Base-by-base conservation (phyloP, 2,329 filamentous ascomycete genomes). In the Trichoderma sp. region DNA sequence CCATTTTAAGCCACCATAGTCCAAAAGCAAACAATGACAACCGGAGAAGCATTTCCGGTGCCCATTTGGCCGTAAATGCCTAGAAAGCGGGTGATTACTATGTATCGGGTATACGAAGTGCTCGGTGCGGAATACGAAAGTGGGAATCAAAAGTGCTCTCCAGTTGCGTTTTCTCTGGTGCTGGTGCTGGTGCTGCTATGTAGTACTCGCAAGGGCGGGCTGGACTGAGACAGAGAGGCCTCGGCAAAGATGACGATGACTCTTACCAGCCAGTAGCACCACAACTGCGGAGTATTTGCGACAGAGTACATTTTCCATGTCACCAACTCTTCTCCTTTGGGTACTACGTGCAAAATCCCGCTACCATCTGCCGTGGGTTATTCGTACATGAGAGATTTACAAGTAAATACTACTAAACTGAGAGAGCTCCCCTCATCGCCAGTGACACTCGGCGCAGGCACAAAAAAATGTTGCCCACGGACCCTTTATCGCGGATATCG, bases 231-330 rank as follows among this genome's bases (percentile, higher is more conserved):
- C 56, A 61, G 8, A 61, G 8, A 30, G 53, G 56, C 56, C 66
- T 69, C 66, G 56, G 66, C 56, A 61, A 69, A 61, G 11, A 53
- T 53, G 47, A 24, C n/a, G 36, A 69, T 69, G 66, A 69, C 66
- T 69, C 66, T 69, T 69, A 69, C 32, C 26, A 11, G 26, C 28
- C 26, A 24, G 21, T 24, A 26, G 26, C 15, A 57, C 47, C 32
- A 67, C n/a, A 28, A 28, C 32, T 57, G 63, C 47, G 47, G 63
- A 53, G 30, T 53, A 53, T 53, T 53, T 24, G 47, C 47, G 21
- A 53, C n/a, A 24, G 12, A 53, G 11, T 24, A 53, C 63, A 43
- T n/a, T 28, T 56, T 12, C 32, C 64, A 56, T 66, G 43, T 66
- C 63, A 28, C 30, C 36, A 63, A 39, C 26, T 32, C 30, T 21